These are phyloP conservation scores for Pogostemon cablin DNA, from an alignment of 257 asterid genomes.

Conservation along the genomic window DNA sequence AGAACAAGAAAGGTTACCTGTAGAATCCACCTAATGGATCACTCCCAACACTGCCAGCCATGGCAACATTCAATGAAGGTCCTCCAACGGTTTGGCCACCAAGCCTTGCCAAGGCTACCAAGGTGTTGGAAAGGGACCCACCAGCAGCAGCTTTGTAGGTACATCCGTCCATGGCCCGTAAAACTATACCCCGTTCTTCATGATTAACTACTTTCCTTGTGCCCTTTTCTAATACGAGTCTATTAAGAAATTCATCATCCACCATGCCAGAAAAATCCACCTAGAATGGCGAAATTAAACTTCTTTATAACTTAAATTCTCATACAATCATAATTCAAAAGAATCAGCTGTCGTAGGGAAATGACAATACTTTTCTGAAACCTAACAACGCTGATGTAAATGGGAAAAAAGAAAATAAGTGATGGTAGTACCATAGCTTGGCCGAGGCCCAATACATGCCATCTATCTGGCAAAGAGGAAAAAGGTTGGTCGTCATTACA, in stretches of 20 bases:
- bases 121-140: slow-evolving; percentile 93
- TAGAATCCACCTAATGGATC: slow-evolving; percentile 96
- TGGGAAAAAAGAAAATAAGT: not conserved
- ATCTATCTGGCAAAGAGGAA: slow-evolving; percentile 57
- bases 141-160: slow-evolving; percentile 99
- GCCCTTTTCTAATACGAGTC: slow-evolving; percentile 82
- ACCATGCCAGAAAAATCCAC: slow-evolving; percentile 97
- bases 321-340: not conserved
- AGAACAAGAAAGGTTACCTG: slow-evolving; percentile 46
- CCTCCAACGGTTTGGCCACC: slow-evolving; percentile 74
- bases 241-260: slow-evolving; percentile 71
- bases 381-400: not conserved
- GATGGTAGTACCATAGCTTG: slow-evolving; percentile 82
- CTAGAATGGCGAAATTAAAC: slow-evolving; percentile 39
- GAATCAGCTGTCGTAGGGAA: not conserved
- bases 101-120: slow-evolving; percentile 98
- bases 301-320: slow-evolving; percentile 2
- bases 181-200: slow-evolving; percentile 90
- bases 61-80: slow-evolving; percentile 74
- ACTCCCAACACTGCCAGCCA: slow-evolving; percentile 96
- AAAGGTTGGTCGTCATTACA: slow-evolving; percentile 30
- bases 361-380: not conserved
- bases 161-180: slow-evolving; percentile 97
- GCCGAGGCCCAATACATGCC: slow-evolving; percentile 96
- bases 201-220: slow-evolving; percentile 90